Percentiles rank a stretch among this genome's conserved stretches.
These are phyloP conservation scores for Auriculariales sp. DNA, from an alignment of 768 basidiomycete genomes.

Conservation along the genomic window DNA sequence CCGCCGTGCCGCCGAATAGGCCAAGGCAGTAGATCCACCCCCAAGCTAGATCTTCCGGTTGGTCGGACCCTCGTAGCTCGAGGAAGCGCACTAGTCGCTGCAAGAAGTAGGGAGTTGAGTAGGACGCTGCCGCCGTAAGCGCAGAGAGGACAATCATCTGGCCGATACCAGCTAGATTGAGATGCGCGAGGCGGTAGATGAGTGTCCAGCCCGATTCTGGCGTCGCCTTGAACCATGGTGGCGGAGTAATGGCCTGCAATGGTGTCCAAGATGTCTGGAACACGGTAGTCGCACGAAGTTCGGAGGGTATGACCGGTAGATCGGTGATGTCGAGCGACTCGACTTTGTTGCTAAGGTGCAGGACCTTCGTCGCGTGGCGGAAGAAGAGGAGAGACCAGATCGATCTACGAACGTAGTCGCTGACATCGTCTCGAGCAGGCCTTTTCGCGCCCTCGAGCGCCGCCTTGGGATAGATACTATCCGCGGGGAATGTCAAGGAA, in stretches of 20 bases:
- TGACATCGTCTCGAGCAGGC: constrained; percentile 62
- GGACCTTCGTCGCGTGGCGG: constrained; percentile 75
- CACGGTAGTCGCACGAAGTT: constrained; percentile 52
- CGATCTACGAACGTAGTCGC: constrained; percentile 44
- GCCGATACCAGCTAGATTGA: constrained; percentile 32
- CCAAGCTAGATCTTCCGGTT: constrained; percentile 37
- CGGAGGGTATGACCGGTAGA: constrained; percentile 62
- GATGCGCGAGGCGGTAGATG: constrained; percentile 41
- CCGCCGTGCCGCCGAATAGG: constrained; percentile 30
- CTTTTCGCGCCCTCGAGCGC: constrained; percentile 44
- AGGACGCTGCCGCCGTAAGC: constrained; percentile 47
- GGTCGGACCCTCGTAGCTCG: constrained; percentile 42
- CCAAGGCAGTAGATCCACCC: constrained; percentile 56
- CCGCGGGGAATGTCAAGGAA: constrained; percentile 54
- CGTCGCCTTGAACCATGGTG: constrained; percentile 39
- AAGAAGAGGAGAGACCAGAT: constrained; percentile 58
- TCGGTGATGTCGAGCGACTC: constrained; percentile 75
- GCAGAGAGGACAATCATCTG: constrained; percentile 36
- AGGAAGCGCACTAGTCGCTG: constrained; percentile 46
- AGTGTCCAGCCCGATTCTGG: constrained; percentile 53
- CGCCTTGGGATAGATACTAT: constrained; percentile 62
- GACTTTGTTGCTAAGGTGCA: constrained; percentile 65
- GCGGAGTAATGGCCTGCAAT: constrained; percentile 33
- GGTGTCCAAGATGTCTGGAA: constrained; percentile 50
- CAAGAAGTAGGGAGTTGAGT: constrained; percentile 46